A percentile compares a stretch with the other conserved stretches of the same genome.
phyloP scores from a whole-genome alignment of 2,329 filamentous ascomycete genomes.

The Sporothrix schenckii region DNA sequence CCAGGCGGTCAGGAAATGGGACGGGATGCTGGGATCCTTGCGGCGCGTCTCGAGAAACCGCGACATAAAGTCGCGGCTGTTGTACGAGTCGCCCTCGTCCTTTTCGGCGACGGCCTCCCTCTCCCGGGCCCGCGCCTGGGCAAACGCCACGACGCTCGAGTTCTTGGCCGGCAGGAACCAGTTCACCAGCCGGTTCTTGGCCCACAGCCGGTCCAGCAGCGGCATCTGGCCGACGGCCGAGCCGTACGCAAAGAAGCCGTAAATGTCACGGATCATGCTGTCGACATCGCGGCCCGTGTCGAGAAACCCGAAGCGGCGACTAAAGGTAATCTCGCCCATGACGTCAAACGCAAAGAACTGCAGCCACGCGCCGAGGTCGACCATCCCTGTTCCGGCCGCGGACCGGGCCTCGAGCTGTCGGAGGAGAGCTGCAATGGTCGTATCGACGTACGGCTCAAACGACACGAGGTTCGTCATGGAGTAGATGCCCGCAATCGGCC shows the following conservation, averaged over 20 bases:
- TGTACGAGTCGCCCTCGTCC: constrained; percentile 39
- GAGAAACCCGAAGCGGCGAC: constrained; percentile 48
- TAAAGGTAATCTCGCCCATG: constrained; percentile 49
- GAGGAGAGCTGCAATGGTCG: constrained; percentile 39
- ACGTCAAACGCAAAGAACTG: constrained; percentile 47
- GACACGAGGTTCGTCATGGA: constrained; percentile 30
- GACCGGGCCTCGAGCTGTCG: constrained; percentile 41
- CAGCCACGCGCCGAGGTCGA: constrained; percentile 49
- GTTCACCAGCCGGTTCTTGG: constrained; percentile 46
- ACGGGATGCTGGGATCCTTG: constrained; percentile 20
- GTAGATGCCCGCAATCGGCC: constrained; percentile 32
- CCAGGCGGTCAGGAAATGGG: constrained; percentile 41
- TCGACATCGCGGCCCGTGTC: constrained; percentile 38
- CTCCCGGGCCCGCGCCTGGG: constrained; percentile 8
- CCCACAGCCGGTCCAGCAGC: constrained; percentile 44
- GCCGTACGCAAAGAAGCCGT: constrained; percentile 31
- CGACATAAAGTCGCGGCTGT: constrained; percentile 46
- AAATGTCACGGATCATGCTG: constrained; percentile 46
- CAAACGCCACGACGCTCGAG: constrained; percentile 29
- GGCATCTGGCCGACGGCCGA: constrained; percentile 41
- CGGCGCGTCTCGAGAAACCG: constrained; percentile 46
- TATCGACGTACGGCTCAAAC: constrained; percentile 30
- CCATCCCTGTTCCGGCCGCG: constrained; percentile 34
- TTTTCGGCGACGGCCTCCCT: not conserved
- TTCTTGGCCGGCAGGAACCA: constrained; percentile 35